Percentiles rank a stretch among this genome's conserved stretches.
phyloP scores from a whole-genome alignment of 2,329 filamentous ascomycete species.

The Pleomassaria siparia region DNA sequence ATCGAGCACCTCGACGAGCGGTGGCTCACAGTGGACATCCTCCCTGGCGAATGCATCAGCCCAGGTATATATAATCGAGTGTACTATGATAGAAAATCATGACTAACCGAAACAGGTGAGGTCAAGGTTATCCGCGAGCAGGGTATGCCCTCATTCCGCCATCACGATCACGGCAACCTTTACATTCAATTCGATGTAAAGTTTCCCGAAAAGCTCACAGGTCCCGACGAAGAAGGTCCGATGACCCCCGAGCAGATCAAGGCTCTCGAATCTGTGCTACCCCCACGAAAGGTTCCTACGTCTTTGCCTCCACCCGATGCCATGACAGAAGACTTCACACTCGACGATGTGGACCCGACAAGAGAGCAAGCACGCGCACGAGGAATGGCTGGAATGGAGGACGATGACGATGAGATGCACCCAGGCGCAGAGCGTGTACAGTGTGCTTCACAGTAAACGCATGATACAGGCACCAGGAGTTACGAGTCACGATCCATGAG shows the following conservation, averaged over 20 bases:
- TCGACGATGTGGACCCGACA: conserved; percentile 78
- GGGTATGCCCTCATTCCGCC: conserved; percentile 94
- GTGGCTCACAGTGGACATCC: conserved; percentile 91
- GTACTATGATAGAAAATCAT: neutral
- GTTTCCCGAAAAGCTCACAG: conserved; percentile 68
- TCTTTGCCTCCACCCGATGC: conserved; percentile 73
- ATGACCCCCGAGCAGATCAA: conserved; percentile 69
- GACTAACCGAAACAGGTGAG: conserved; percentile 60
- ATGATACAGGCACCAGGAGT: neutral
- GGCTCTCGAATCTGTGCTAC: conserved; percentile 81
- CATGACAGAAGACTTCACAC: conserved; percentile 86
- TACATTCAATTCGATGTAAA: conserved; percentile 98
- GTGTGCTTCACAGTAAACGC: conserved; percentile 79
- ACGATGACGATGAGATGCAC: conserved; percentile 68
- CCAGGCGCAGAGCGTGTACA: conserved; percentile 75
- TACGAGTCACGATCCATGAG: conserved; percentile 3
- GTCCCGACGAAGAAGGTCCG: conserved; percentile 47
- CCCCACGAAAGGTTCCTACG: conserved; percentile 63
- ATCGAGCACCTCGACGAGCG: conserved; percentile 97
- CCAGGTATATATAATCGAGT: conserved; percentile 70
- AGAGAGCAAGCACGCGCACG: conserved; percentile 67
- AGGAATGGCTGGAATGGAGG: conserved; percentile 64
- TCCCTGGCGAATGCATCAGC: conserved; percentile 91
- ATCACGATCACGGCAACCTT: conserved; percentile 93
- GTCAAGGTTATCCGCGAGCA: conserved; percentile 95